Evolutionary conservation across 2,329 filamentous ascomycete genomes (phyloP).

Genomic region (Fusarium heterosporum): DNA sequence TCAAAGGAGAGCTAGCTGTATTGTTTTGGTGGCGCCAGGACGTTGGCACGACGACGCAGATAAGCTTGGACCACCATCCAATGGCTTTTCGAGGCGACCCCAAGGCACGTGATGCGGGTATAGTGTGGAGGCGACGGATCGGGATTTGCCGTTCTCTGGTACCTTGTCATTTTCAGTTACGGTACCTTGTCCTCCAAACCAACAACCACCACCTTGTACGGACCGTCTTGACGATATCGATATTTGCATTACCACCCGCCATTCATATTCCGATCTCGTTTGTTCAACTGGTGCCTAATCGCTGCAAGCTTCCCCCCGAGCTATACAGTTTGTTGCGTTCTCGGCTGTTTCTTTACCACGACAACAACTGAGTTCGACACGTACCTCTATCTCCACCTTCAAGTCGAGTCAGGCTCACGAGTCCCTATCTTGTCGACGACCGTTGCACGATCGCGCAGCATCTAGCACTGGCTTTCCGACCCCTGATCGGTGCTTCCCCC

Average conservation of each 20-base stretch:
- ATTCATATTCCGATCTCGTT: conserved; percentile 27
- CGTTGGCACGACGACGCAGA: conserved; percentile 39
- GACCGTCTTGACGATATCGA: conserved; percentile 46
- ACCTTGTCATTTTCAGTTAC: conserved; percentile 50
- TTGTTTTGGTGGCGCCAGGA: conserved; percentile 40
- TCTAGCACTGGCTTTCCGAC: conserved; percentile 31
- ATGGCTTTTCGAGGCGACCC: neutral
- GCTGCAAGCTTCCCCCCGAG: conserved; percentile 41
- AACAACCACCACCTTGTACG: conserved; percentile 46
- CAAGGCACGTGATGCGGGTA: conserved; percentile 47
- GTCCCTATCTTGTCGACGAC: conserved; percentile 32
- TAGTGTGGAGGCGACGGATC: conserved; percentile 37
- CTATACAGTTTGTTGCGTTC: conserved; percentile 44
- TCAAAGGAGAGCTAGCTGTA: conserved; percentile 14
- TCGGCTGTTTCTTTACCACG: conserved; percentile 37
- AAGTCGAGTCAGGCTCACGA: conserved; percentile 40
- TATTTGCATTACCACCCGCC: conserved; percentile 45
- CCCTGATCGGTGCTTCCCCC: conserved; percentile 26
- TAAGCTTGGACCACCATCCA: conserved; percentile 7
- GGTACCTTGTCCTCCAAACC: conserved; percentile 50
- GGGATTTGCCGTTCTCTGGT: conserved; percentile 48
- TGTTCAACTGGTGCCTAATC: conserved; percentile 39
- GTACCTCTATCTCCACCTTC: conserved; percentile 42
- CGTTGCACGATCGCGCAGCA: conserved; percentile 40
- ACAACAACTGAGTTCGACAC: conserved; percentile 44